A percentile compares a stretch with the other conserved stretches of the same genome.
These are phyloP conservation scores for Leucocoprinus sp. DNA, from an alignment of 768 basidiomycete genomes.

Conservation along the genomic window DNA sequence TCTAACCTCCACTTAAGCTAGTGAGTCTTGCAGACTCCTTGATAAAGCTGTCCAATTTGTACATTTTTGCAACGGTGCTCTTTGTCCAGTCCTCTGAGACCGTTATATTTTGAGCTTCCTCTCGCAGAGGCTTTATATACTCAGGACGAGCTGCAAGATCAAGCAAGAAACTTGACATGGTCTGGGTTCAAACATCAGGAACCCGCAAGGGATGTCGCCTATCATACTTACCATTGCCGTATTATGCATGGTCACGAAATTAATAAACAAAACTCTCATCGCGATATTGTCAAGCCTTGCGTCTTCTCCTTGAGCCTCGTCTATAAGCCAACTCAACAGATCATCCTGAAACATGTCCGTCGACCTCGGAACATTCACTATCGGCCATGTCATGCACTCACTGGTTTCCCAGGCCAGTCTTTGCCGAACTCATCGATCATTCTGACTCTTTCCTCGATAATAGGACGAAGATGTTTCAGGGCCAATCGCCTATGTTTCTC, in stretches of 20 bases:
- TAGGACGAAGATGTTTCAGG: slow-evolving; percentile 17
- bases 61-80: slow-evolving; percentile 28
- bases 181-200: slow-evolving; percentile 15
- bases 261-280: slow-evolving; percentile 22
- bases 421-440: slow-evolving; percentile 17
- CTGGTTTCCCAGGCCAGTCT: slow-evolving; percentile 21
- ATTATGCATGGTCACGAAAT: slow-evolving; percentile 23
- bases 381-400: slow-evolving; percentile 6
- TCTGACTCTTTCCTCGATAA: slow-evolving; percentile 19
- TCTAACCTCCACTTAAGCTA: slow-evolving; percentile 18
- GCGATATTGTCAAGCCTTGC: slow-evolving; percentile 19
- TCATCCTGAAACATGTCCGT: slow-evolving; percentile 25
- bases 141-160: slow-evolving; percentile 24
- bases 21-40: slow-evolving; percentile 34
- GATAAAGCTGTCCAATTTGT: slow-evolving; percentile 42
- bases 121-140: slow-evolving; percentile 28
- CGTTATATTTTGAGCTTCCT: slow-evolving; percentile 28
- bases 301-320: slow-evolving; percentile 23
- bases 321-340: slow-evolving; percentile 34
- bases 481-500: slow-evolving; percentile 5
- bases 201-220: not conserved
- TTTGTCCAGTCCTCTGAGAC: slow-evolving; percentile 25
- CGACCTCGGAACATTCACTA: not conserved
- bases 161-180: slow-evolving; percentile 15
- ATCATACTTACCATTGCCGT: slow-evolving; percentile 24